phyloP scores from a whole-genome alignment of 352 stramenopile genomes.

The Blastocystis sp. region DNA sequence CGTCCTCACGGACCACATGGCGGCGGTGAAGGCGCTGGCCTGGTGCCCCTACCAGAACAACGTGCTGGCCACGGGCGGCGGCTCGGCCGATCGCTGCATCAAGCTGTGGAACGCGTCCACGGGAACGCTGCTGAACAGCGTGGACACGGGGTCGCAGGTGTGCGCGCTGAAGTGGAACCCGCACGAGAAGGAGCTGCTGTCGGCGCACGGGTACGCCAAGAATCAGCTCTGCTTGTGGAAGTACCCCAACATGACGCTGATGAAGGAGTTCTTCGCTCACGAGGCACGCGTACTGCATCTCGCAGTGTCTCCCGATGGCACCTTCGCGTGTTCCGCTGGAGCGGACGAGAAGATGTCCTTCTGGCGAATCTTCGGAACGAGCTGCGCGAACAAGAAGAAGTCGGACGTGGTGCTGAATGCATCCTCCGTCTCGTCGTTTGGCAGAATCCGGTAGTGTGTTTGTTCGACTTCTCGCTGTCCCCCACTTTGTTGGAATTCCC shows the following conservation, averaged over 20 bases:
- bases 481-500: background rate
- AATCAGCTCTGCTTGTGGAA: constrained; percentile 98
- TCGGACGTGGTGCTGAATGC: background rate
- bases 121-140: constrained; percentile 84
- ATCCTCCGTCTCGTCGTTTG: background rate
- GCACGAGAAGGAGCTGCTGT: constrained; percentile 85
- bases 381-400: constrained; percentile 72
- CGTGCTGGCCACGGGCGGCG: constrained; percentile 90
- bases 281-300: constrained; percentile 92
- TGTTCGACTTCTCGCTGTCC: background rate
- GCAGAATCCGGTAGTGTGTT: constrained; percentile 3
- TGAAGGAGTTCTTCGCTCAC: constrained; percentile 94
- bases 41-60: constrained; percentile 97
- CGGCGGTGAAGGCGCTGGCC: constrained; percentile 92
- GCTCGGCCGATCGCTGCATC: constrained; percentile 94
- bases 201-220: constrained; percentile 91
- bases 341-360: constrained; percentile 97
- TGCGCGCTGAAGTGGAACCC: constrained; percentile 84
- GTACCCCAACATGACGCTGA: constrained; percentile 93
- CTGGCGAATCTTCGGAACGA: constrained; percentile 94
- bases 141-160: constrained; percentile 95
- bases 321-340: constrained; percentile 91
- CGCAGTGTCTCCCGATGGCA: constrained; percentile 87
- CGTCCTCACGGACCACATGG: constrained; percentile 87
- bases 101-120: constrained; percentile 97